Evolutionary conservation across 192 early-diverging fungal genomes (phyloP), one percentile per base, ranked within the genome.

Genomic region (Podila minutissima): DNA sequence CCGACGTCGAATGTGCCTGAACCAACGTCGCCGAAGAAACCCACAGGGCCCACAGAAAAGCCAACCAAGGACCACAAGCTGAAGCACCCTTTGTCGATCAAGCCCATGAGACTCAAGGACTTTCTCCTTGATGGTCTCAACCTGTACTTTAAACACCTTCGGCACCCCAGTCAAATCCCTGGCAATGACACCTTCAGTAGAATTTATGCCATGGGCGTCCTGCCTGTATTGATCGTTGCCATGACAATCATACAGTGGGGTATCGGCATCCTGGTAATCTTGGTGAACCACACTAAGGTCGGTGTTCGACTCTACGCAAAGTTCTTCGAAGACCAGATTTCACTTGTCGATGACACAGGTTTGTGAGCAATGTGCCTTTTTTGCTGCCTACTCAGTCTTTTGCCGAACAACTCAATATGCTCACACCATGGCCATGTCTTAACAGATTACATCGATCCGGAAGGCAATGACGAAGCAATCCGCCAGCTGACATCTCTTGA

Each of bases 291-390:
- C 28, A 73, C 77, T 0, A 20, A 24, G 38, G n/a, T 69, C 13
- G 77, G 77, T 0, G 53, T 57, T 8, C 22, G 41, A 10, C 33
- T 59, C 9, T 81, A 81, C 35, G 29, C 17, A 5, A 32, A 20
- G 17, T 73, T 81, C 64, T 73, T 81, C 24, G 22, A 69, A 9
- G 63, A 73, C 26, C 71, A 81, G 51, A 73, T 81, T 32, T 62
- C 66, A 0, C 66, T 81, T 13, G 66, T 81, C 59, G 77, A 81
- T 35, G 77, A 81, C 28, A 65, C 66, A 60, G 77, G 76, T 79
- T 68, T 17, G 60, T 72, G 24, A 13, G 38, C 22, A 5, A 60
- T 17, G 22, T 55, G 7, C 2, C 28, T 51, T 13, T 31, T 33
- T 31, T 19, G 20, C 1, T 38, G 1, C 1, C 6, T 46, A 3